Base-by-base conservation (phyloP, 192 early-diverging fungal genomes). In the Umbelopsis sp. region DNA sequence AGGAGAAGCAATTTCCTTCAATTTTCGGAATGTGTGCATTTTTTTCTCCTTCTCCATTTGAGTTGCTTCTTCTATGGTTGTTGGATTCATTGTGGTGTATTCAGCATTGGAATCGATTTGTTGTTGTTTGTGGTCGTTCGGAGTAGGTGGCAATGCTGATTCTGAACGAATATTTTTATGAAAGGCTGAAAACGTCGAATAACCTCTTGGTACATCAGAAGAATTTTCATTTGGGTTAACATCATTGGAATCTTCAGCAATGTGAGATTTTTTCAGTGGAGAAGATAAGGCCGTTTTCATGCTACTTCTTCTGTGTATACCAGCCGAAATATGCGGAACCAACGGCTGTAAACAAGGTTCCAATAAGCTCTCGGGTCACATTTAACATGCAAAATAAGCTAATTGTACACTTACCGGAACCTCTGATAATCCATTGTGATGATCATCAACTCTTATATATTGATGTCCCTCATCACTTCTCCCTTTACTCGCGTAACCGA, bases 1-100 rank as follows among this genome's bases (percentile, higher is more conserved):
- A 36, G 56, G 56, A 16, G 56, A 62, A 36, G 56, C 56, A 29
- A 62, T 62, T 31, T 62, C 56, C 26, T 62, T 62, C 8, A 62
- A 26, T 20, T 62, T 62, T 17, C 56, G 56, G 31, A 62, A 32
- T 6, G 56, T 34, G 20, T 62, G 56, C 29, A 32, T 62, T 31
- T 32, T 62, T 34, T 62, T 62, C 4, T 62, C 56, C 26, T 62
- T 62, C 31, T 62, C 56, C 5, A 20, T 32, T 32, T 62, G 56
- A 9, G 25, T 29, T 34, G 17, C 12, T 41, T 41, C 29, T 4
- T 26, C 8, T 34, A 32, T 34, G 34, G 7, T 62, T 2, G 6
- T 2, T 11, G 56, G 56, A 9, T 41, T 41, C 5, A 5, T 41
- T 1, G 12, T 11, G 8, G 38, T 11, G 38, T 11, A 41, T 11